These are phyloP conservation scores for Phalaenopsis aphrodite DNA, from an alignment of 106 monocot species.

Conservation along the genomic window DNA sequence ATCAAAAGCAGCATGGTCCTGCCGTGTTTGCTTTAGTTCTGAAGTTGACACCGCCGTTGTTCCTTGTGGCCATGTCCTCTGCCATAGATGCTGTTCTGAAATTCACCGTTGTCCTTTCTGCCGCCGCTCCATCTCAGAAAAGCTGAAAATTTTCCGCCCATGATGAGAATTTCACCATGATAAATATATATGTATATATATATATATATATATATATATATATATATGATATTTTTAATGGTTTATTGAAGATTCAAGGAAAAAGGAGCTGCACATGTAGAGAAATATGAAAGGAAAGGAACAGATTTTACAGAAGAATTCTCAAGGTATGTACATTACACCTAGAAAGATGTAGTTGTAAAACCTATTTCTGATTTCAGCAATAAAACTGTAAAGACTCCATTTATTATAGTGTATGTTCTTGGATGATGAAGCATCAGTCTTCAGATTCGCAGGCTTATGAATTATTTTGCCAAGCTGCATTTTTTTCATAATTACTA, in stretches of 20 bases:
- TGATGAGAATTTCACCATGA: slow-evolving; percentile 11
- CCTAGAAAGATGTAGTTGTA: neutral
- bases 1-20: slow-evolving; percentile 88
- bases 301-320: too few relatives aligned
- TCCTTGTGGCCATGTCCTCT: slow-evolving; percentile 93
- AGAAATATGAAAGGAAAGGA: too few relatives aligned
- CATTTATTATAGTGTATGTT: neutral
- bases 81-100: slow-evolving; percentile 66
- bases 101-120: slow-evolving; percentile 89
- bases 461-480: too few relatives aligned
- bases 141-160: slow-evolving; percentile 77
- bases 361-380: neutral
- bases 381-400: neutral
- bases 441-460: neutral
- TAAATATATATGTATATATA: too few relatives aligned
- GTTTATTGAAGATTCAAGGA: too few relatives aligned
- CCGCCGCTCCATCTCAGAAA: slow-evolving; percentile 49
- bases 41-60: slow-evolving; percentile 73
- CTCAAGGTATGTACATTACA: too few relatives aligned
- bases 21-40: slow-evolving; percentile 67
- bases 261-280: too few relatives aligned
- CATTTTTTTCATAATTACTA: neutral
- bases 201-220: too few relatives aligned
- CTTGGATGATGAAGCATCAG: neutral
- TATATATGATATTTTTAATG: too few relatives aligned